A percentile compares a stretch with the other conserved stretches of the same genome.
These are phyloP conservation scores for Heracleum sosnowskyi DNA, from an alignment of 129 eudicot genomes.

Conservation along the genomic window DNA sequence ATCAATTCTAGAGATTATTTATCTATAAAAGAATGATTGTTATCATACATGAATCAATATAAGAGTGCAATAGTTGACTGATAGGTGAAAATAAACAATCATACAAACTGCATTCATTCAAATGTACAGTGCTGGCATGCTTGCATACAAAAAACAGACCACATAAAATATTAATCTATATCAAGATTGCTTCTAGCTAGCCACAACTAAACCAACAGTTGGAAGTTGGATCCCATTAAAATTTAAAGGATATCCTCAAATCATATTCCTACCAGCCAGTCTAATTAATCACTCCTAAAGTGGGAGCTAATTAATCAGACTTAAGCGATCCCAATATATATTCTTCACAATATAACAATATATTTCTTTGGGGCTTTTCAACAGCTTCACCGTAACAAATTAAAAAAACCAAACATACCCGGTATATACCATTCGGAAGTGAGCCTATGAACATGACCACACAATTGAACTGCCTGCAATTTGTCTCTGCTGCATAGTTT, in stretches of 20 bases:
- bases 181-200: not conserved
- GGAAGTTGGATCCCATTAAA: not conserved
- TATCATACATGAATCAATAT: not conserved
- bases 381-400: not conserved
- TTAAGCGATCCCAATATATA: not conserved
- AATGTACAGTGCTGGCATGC: not conserved
- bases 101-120: not conserved
- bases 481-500: not conserved
- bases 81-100: not conserved
- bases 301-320: not conserved
- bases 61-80: not conserved
- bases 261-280: slow-evolving; percentile 10
- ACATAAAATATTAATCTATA: not conserved
- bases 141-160: not conserved
- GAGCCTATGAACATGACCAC: not conserved
- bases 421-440: not conserved
- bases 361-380: not conserved
- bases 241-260: not conserved
- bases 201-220: slow-evolving; percentile 1
- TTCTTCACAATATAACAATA: slow-evolving; percentile 5
- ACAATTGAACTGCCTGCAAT: not conserved
- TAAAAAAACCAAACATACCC: not conserved
- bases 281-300: not conserved
- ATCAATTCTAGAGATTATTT: not conserved
- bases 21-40: not conserved